Base-by-base conservation (phyloP, 176 grass and related monocot species). In the Aegilops speltoides region DNA sequence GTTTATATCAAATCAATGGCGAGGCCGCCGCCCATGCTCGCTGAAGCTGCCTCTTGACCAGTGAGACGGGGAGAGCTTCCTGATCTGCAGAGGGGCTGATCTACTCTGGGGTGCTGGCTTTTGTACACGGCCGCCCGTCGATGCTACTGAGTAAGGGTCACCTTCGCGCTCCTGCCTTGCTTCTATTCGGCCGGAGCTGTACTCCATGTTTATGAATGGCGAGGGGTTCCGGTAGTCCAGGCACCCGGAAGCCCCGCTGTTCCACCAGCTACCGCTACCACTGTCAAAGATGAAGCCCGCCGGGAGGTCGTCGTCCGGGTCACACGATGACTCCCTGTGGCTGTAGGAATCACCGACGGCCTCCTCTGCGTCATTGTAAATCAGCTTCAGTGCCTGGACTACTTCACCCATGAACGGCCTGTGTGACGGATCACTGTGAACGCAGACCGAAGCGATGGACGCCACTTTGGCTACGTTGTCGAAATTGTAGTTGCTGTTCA, bases 401-500 rank as follows among this genome's bases (percentile, higher is more conserved):
- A 99, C 97, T 91, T 99, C 97, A 32, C 97, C 97, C 97, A 99
- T 99, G 87, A 99, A 99, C 43, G 97, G 97, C 66, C 97, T 90
- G 12, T 99, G 92, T 16, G 94, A 93, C 7, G 92, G 86, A 52
- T 99, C 92, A 0, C 29, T 77, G 38, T 94, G 94, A 29, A 99
- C 92, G 32, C 97, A 99, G 74, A 96, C 91, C 9, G 92, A 94
- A 60, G 97, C 94, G 12, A 99, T 93, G 70, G 94, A 94, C 87
- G 97, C 97, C 59, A 99, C 97, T 86, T 96, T 99, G n/a, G 97
- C 94, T 32, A 96, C 90, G 88, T 99, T 91, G 76, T 91, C 87
- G 20, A 99, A 99, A 52, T 96, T 86, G 37, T 93, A 99, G 10
- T 93, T 96, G 52, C 92, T 77, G 13, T 88, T 73, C 64, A 99